Conservation (phyloP, 352 stramenopile genomes). For the Phytophthora pseudosyringae region DNA sequence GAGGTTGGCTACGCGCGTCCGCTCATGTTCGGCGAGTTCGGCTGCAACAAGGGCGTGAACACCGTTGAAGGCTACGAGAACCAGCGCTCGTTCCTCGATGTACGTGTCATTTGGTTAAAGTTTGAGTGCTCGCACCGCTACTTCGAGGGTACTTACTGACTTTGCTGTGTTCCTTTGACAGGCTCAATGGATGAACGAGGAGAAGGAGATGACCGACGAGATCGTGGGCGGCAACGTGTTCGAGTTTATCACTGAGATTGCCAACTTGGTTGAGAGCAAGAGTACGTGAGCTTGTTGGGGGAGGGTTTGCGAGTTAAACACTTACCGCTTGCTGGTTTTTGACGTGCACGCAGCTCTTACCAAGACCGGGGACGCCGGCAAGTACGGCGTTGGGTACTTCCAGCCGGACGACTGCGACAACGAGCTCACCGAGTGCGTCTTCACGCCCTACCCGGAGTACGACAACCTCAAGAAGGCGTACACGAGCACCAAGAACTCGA, state of each 20-base stretch:
- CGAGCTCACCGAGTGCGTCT: conserved; percentile 49
- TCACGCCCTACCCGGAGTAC: conserved; percentile 65
- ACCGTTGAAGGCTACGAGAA: conserved; percentile 75
- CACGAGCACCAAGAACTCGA: conserved; percentile 55
- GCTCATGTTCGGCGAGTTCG: conserved; percentile 82
- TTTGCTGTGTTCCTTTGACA: conserved; percentile 1
- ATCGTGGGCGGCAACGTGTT: conserved; percentile 81
- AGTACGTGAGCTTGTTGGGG: conserved; percentile 18
- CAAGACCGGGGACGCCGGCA: conserved; percentile 58
- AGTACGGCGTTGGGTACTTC: conserved; percentile 74
- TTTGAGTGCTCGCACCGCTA: neutral
- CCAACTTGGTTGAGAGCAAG: conserved; percentile 52
- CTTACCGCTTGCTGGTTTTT: neutral
- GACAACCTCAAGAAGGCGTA: conserved; percentile 64
- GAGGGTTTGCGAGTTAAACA: no score
- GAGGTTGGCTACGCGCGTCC: conserved; percentile 53
- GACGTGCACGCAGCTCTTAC: conserved; percentile 31
- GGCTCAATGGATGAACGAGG: conserved; percentile 82
- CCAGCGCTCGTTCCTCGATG: conserved; percentile 68
- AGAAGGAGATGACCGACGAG: conserved; percentile 66
- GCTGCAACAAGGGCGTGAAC: conserved; percentile 70
- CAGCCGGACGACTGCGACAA: conserved; percentile 65
- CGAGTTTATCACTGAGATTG: conserved; percentile 72
- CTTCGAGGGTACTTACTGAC: neutral
- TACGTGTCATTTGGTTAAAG: conserved; percentile 18